These are phyloP conservation scores for Rhodosporidiobolus odoratus DNA, from an alignment of 768 basidiomycete genomes.

Conservation along the genomic window DNA sequence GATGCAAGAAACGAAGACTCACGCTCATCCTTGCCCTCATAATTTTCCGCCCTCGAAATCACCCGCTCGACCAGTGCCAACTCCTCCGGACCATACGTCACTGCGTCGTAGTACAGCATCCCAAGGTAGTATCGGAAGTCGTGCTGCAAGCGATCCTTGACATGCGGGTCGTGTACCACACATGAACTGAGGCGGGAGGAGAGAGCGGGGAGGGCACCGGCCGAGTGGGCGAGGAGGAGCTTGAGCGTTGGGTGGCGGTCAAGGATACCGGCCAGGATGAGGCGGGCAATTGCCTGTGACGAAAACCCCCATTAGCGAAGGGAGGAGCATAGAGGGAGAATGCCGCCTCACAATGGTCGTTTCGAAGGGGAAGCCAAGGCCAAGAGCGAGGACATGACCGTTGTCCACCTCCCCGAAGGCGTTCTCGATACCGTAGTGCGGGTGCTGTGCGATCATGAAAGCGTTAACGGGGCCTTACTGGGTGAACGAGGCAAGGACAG, in stretches of 20 bases:
- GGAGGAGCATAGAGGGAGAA: neutral
- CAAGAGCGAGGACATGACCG: conserved; percentile 80
- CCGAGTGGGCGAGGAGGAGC: conserved; percentile 78
- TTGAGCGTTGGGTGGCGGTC: conserved; percentile 72
- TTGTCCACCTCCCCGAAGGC: conserved; percentile 70
- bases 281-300: conserved; percentile 61
- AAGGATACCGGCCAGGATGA: conserved; percentile 73
- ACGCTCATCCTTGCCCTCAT: conserved; percentile 33
- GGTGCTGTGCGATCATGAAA: conserved; percentile 24
- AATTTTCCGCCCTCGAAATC: conserved; percentile 57
- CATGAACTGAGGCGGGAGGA: conserved; percentile 81
- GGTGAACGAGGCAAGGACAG: neutral
- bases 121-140: conserved; percentile 79
- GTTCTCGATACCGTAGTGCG: conserved; percentile 72
- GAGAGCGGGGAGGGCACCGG: conserved; percentile 73
- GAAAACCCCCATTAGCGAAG: neutral
- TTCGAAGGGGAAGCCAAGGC: conserved; percentile 61
- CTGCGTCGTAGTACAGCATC: conserved; percentile 73
- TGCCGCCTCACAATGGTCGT: neutral
- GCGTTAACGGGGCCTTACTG: neutral
- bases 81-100: conserved; percentile 83
- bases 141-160: conserved; percentile 66
- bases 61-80: conserved; percentile 69
- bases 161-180: conserved; percentile 75
- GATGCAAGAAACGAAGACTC: neutral